Conservation (phyloP, 345 rosid species). For the Salix koriyanagi region DNA sequence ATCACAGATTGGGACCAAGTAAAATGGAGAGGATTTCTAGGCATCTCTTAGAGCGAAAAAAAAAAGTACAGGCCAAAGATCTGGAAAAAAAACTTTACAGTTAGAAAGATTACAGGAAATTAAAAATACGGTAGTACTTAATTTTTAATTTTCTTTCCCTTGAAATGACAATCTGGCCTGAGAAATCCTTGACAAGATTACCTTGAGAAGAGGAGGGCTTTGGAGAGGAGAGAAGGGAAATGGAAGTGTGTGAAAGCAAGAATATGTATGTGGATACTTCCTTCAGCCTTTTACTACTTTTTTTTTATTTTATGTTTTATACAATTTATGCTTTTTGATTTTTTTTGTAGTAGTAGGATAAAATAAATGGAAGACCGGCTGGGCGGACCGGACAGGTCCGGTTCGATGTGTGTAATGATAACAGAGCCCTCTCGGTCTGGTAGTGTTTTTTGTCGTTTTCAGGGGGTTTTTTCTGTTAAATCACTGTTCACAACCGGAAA, state of each 20-base stretch:
- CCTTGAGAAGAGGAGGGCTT: not conserved
- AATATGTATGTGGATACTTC: not conserved
- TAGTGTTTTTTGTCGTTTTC: too few relatives aligned
- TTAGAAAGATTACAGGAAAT: not conserved
- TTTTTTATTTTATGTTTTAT: not conserved
- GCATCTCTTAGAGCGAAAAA: not conserved
- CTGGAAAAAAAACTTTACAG: not conserved
- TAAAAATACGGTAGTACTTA: not conserved
- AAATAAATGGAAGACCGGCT: too few relatives aligned
- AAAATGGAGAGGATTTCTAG: constrained; percentile 5
- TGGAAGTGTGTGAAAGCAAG: not conserved
- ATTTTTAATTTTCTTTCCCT: not conserved
- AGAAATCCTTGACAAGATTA: not conserved
- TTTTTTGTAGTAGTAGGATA: too few relatives aligned
- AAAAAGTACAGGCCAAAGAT: not conserved
- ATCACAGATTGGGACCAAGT: not conserved
- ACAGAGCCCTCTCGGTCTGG: too few relatives aligned
- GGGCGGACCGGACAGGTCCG: too few relatives aligned
- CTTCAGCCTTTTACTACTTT: not conserved
- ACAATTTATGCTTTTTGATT: too few relatives aligned
- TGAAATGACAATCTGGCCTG: not conserved
- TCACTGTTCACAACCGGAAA: too few relatives aligned
- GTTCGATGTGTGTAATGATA: too few relatives aligned
- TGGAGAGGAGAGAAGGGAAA: not conserved
- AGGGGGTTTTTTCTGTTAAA: too few relatives aligned